phyloP scores from a whole-genome alignment of 768 basidiomycete genomes.

The Boletales sp. region DNA sequence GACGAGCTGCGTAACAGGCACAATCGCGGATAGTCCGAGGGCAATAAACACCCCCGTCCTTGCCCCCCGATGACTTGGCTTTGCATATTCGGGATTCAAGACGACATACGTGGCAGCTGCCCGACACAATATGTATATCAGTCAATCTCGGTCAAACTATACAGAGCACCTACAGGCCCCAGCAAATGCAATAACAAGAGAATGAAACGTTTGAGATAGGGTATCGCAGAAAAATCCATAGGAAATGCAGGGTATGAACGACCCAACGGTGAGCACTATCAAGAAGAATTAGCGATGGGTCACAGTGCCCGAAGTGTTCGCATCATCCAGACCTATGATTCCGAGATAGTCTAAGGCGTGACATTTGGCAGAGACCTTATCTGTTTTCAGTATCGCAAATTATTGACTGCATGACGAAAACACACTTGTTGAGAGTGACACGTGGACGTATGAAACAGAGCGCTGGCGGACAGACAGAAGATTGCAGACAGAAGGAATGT shows the following conservation, averaged over 20 bases:
- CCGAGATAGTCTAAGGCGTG: constrained; percentile 77
- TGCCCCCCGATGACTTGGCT: constrained; percentile 69
- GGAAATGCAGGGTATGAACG: constrained; percentile 72
- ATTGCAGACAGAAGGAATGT: constrained; percentile 69
- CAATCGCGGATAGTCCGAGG: constrained; percentile 65
- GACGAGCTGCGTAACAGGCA: constrained; percentile 68
- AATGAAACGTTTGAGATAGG: constrained; percentile 51
- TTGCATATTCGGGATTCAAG: constrained; percentile 72
- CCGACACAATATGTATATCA: background rate
- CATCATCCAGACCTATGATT: constrained; percentile 52
- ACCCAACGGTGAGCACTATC: constrained; percentile 67
- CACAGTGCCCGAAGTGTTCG: constrained; percentile 1
- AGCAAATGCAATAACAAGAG: constrained; percentile 46
- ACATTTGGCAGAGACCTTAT: constrained; percentile 55
- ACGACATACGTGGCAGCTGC: constrained; percentile 72
- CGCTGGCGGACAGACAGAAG: constrained; percentile 70
- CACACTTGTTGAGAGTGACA: constrained; percentile 72
- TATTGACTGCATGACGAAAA: background rate
- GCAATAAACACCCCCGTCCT: constrained; percentile 78
- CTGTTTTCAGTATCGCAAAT: constrained; percentile 1
- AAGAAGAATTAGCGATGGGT: constrained; percentile 5
- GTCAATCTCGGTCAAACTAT: background rate
- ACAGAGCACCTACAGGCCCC: constrained; percentile 52
- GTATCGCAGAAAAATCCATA: constrained; percentile 75
- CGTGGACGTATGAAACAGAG: constrained; percentile 66